Evolutionary conservation across 176 grass and related monocot species (phyloP), one percentile per base, ranked within the genome.

Genomic region (Avena eriantha): DNA sequence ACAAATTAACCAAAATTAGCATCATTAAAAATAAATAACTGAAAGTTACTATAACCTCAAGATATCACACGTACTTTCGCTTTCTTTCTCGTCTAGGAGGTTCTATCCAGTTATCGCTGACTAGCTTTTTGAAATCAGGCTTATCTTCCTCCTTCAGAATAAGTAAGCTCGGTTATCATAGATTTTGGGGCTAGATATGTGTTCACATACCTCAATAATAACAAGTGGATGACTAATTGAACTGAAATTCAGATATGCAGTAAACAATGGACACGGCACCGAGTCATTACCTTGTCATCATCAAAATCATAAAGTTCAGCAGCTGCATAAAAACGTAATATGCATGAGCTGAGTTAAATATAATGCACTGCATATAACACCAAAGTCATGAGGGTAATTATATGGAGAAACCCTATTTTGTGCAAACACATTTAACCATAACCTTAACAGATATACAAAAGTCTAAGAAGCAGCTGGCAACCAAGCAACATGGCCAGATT

Each of bases 221-320:
- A 48, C 17, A 53, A 83, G 60, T 35, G n/a, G 55, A 65, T 48
- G 31, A 51, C 10, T 23, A 54, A 45, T 22, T 87, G 26, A 87
- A 87, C 41, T 82, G 29, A 77, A 77, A 12, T 67, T 74, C 39
- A 82, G 74, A 49, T 55, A 66, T 35, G 65, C 41, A 19, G 53
- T 69, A 84, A 64, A 59, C 43, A 84, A 76, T 19, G 81, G 19
- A 55, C 77, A 81, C 0, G 41, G 14, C 15, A 63, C 33, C 85
- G 63, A 8, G 49, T 73, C 24, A 83, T 76, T 90, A 95, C 93
- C 93, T 93, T 93, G 16, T 95, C 93, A 31, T 91, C 91, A 82
- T 93, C 93, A 87, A 95, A 93, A 82, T 93, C 93, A 89, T 91
- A 93, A 65, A 95, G 86, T 87, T 95, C 93, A 80, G 88, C 91